These are phyloP conservation scores for Chlorokybus atmophyticus DNA, from an alignment of 139 green algal genomes.

Conservation along the genomic window DNA sequence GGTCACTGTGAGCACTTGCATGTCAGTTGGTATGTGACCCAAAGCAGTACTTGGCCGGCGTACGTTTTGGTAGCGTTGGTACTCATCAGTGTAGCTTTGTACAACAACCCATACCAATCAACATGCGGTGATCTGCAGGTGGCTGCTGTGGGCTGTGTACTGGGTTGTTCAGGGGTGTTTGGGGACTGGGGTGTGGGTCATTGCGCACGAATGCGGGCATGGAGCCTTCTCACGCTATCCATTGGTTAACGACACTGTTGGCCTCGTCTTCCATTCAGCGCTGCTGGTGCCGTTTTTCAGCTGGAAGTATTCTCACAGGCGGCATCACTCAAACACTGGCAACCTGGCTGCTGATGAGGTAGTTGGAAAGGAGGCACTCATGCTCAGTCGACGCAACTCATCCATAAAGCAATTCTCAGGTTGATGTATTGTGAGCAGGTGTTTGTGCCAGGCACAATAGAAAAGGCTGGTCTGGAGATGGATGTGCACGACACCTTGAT, in stretches of 20 bases:
- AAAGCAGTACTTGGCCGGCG: too few relatives aligned
- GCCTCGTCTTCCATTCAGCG: constrained; percentile 31
- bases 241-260: constrained; percentile 36
- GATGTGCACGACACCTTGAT: constrained; percentile 21
- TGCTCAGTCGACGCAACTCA: too few relatives aligned
- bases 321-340: constrained; percentile 78
- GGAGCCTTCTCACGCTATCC: constrained; percentile 35
- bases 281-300: constrained; percentile 42
- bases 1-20: too few relatives aligned
- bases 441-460: constrained; percentile 51
- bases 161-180: constrained; percentile 28
- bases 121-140: too few relatives aligned
- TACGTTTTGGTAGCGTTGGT: too few relatives aligned
- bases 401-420: too few relatives aligned
- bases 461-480: constrained; percentile 12
- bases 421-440: constrained; percentile 42
- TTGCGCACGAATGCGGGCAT: constrained; percentile 44
- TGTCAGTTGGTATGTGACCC: too few relatives aligned
- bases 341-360: constrained; percentile 62
- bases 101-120: too few relatives aligned
- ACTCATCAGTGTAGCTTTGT: too few relatives aligned
- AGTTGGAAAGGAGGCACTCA: too few relatives aligned
- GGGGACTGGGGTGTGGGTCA: constrained; percentile 37
- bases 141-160: constrained; percentile 32
- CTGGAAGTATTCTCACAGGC: constrained; percentile 76